phyloP scores from a whole-genome alignment of 768 basidiomycete species.

The Lentinula sp. region DNA sequence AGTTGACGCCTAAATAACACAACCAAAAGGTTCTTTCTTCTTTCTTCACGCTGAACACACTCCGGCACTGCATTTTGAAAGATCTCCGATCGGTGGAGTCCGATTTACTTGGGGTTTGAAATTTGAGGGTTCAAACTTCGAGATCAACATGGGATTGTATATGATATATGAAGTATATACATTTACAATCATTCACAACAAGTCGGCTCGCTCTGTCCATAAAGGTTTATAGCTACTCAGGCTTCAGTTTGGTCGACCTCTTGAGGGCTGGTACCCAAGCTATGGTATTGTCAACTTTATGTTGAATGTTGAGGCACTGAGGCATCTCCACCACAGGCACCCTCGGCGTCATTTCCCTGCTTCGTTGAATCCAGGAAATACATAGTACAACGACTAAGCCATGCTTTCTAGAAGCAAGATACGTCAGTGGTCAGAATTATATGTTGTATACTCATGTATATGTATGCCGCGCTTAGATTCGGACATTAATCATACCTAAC shows the following conservation, averaged over 20 bases:
- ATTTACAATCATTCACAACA: too few species aligned
- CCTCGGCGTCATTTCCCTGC: background rate
- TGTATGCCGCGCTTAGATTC: too few species aligned
- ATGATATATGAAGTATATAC: too few species aligned
- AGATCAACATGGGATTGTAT: background rate
- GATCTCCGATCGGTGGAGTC: background rate
- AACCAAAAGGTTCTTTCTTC: background rate
- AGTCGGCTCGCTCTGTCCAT: too few species aligned
- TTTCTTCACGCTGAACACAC: too few species aligned
- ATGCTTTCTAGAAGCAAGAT: background rate
- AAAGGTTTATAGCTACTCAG: too few species aligned
- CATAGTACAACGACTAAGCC: background rate
- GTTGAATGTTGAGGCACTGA: too few species aligned
- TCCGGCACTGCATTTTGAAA: too few species aligned
- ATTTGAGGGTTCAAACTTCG: background rate
- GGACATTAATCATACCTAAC: background rate
- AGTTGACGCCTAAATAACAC: slow-evolving; percentile 21
- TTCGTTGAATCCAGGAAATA: background rate
- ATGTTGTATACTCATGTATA: too few species aligned
- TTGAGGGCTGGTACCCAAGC: too few species aligned
- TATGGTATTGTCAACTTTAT: too few species aligned
- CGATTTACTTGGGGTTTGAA: background rate
- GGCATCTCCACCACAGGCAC: background rate
- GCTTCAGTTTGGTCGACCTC: too few species aligned
- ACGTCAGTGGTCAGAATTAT: background rate